Conservation (phyloP, 768 basidiomycete genomes). For the Amanita exitialis region DNA sequence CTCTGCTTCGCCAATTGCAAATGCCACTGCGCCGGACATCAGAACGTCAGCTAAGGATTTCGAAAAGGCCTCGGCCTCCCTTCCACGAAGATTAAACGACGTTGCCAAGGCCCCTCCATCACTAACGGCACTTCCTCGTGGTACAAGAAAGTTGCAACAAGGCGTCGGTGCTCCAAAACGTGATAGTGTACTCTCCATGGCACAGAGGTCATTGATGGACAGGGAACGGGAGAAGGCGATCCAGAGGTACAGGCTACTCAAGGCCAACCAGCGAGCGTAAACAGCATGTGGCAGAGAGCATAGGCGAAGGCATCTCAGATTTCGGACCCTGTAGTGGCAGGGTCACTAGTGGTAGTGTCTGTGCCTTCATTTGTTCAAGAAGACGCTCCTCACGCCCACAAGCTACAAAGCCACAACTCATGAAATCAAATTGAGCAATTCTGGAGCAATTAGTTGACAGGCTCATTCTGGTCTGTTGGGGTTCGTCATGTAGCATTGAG, state of each 20-base stretch:
- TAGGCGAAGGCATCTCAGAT: conserved; percentile 1
- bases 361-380: neutral
- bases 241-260: conserved; percentile 57
- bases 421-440: neutral
- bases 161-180: conserved; percentile 18
- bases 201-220: conserved; percentile 71
- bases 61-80: conserved; percentile 33
- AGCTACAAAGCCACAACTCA: neutral
- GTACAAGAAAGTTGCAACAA: conserved; percentile 17
- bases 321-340: neutral
- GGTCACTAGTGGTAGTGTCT: too few species aligned
- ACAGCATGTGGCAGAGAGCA: conserved; percentile 11
- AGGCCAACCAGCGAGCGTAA: conserved; percentile 37
- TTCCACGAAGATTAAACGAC: conserved; percentile 62
- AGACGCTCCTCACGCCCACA: neutral
- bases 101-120: conserved; percentile 61
- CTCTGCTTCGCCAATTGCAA: conserved; percentile 5
- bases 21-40: conserved; percentile 1
- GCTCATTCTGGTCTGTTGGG: neutral
- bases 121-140: conserved; percentile 44
- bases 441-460: neutral
- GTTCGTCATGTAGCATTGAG: too few species aligned
- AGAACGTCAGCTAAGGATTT: conserved; percentile 36
- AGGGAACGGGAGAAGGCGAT: conserved; percentile 65
- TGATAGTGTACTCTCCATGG: conserved; percentile 55